Evolutionary conservation across 2,329 filamentous ascomycete genomes (phyloP).

Genomic region (Xylariaceae sp.): DNA sequence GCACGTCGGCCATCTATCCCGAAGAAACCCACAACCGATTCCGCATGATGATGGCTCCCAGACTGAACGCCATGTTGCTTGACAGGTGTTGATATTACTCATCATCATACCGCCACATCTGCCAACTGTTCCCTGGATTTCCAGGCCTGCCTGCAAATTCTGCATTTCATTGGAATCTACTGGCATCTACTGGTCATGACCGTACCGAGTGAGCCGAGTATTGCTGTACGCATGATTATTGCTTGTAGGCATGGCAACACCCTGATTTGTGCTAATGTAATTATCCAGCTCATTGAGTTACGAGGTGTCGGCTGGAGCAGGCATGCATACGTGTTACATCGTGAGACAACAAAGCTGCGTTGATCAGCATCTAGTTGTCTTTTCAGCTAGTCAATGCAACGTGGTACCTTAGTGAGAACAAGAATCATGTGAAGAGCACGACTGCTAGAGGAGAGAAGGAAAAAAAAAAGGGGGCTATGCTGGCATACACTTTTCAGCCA

Average conservation of each 20-base stretch:
- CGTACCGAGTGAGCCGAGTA: conserved; percentile 5
- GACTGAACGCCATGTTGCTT: not conserved
- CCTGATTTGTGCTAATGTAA: conserved; percentile 1
- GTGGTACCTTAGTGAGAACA: conserved; percentile 9
- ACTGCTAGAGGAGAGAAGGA: not conserved
- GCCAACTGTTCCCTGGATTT: conserved; percentile 1
- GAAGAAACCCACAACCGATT: not conserved
- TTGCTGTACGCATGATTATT: not conserved
- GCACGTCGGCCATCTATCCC: not conserved
- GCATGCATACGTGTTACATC: conserved; percentile 13
- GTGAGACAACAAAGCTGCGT: conserved; percentile 4
- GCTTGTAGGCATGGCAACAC: not conserved
- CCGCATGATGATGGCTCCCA: not conserved
- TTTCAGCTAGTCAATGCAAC: conserved; percentile 11
- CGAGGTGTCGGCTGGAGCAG: not conserved
- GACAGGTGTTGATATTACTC: not conserved
- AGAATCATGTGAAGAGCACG: not conserved
- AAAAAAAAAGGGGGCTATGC: not conserved
- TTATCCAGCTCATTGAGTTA: conserved; percentile 4
- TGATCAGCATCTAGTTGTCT: conserved; percentile 9
- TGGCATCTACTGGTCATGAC: conserved; percentile 4
- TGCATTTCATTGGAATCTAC: too few species aligned
- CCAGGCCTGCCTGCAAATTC: not conserved
- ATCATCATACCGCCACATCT: not conserved
- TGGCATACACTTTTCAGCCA: not conserved